Evolutionary conservation across 2,329 filamentous ascomycete species (phyloP).

Genomic region (Fusarium nelsonii): DNA sequence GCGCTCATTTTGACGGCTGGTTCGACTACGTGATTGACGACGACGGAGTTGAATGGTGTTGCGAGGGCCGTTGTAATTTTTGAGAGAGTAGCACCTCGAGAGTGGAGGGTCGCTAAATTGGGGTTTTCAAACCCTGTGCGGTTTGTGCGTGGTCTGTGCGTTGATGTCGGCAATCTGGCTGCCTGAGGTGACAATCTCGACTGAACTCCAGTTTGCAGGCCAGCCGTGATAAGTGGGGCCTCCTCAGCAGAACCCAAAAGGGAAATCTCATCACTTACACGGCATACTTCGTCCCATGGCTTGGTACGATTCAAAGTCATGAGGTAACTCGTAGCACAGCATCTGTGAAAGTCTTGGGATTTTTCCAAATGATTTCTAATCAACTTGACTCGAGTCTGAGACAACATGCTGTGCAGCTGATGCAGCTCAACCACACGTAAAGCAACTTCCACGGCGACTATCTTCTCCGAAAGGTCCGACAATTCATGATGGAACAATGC

Average conservation of each 20-base stretch:
- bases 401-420: constrained; percentile 4
- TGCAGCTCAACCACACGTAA: constrained; percentile 5
- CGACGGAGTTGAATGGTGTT: constrained; percentile 45
- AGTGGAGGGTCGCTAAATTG: constrained; percentile 55
- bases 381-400: background rate
- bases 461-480: constrained; percentile 14
- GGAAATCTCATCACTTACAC: constrained; percentile 24
- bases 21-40: constrained; percentile 52
- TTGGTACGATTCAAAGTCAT: background rate
- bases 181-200: constrained; percentile 31
- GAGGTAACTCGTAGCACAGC: constrained; percentile 6
- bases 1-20: constrained; percentile 69
- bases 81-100: constrained; percentile 45
- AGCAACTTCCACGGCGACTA: background rate
- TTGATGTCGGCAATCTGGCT: constrained; percentile 6
- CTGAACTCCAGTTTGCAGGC: background rate
- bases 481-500: constrained; percentile 14
- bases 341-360: background rate
- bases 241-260: background rate
- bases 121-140: constrained; percentile 57
- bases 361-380: constrained; percentile 17
- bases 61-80: constrained; percentile 48
- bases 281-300: constrained; percentile 3
- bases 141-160: constrained; percentile 28
- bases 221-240: background rate